Evolutionary conservation across 192 early-diverging fungal genomes (phyloP), one percentile per base, ranked within the genome.

Genomic region (Entomortierella lignicola): DNA sequence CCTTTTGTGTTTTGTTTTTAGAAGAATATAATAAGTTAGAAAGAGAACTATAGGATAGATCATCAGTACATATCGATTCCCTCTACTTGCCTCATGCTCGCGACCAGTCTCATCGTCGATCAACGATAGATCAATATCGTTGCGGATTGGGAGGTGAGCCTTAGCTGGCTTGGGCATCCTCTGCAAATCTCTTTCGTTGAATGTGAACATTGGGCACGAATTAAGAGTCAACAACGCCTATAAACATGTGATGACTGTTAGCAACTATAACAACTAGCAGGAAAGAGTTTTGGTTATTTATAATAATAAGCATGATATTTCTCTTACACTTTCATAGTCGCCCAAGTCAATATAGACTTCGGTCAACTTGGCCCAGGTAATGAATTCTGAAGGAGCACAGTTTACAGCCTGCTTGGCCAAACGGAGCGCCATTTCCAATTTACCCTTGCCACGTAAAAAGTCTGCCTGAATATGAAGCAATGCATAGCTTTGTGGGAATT

Each of bases 171-270:
- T 81, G 8, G 96, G 97, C 92, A 97, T 95, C 32, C 96, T 91
- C 62, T 95, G 95, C 69, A 92, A 84, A 67, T 98, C 96, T 48
- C 89, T 85, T 63, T 95, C 94, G 52, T 88, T 89, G 81, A 89
- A 97, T 0, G 97, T 95, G 74, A 98, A 99, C 98, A 99, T 99
- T 11, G 98, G 98, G 80, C 98, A 99, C 18, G 97, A 94, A 80
- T 99, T 99, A 64, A 99, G 89, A 0, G 97, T 93, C 63, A 99
- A 85, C 15, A 99, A 85, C 21, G 98, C 98, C 90, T 92, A 85
- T n/a, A n/a, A n/a, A n/a, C n/a, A n/a, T n/a, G n/a, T n/a, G n/a
- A n/a, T n/a, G n/a, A n/a, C n/a, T n/a, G n/a, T n/a, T n/a, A n/a
- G n/a, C n/a, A n/a, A n/a, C n/a, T n/a, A n/a, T n/a, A 34, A 50